phyloP scores from a whole-genome alignment of 805 yeast species.

The Sungouiozyma intestinalis region DNA sequence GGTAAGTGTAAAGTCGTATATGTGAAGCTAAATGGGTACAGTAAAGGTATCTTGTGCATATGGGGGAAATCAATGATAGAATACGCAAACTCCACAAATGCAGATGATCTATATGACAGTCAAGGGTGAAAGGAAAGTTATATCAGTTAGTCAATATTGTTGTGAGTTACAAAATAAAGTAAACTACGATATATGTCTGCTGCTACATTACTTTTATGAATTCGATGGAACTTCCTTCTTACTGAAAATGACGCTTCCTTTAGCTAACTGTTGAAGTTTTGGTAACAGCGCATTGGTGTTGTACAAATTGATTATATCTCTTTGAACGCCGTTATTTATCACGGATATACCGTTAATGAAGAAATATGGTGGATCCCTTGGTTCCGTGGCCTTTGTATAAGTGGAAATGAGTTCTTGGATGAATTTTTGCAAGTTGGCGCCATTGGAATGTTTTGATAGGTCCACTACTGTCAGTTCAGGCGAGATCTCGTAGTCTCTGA shows the following conservation, averaged over 20 bases:
- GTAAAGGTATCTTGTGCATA: conserved; percentile 47
- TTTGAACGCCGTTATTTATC: conserved; percentile 8
- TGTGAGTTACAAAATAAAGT: background rate
- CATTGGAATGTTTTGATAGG: conserved; percentile 64
- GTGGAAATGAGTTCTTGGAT: conserved; percentile 21
- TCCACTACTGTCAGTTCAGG: conserved; percentile 70
- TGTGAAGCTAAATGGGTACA: conserved; percentile 32
- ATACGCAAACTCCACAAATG: conserved; percentile 4
- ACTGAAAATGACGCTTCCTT: conserved; percentile 10
- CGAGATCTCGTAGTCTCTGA: conserved; percentile 49
- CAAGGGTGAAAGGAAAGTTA: conserved; percentile 4
- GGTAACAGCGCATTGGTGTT: conserved; percentile 9
- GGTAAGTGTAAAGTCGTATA: conserved; percentile 39
- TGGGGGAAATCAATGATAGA: conserved; percentile 45
- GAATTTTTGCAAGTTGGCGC: conserved; percentile 58
- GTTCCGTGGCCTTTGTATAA: background rate
- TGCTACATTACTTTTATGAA: conserved; percentile 5
- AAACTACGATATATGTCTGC: background rate
- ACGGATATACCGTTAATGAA: conserved; percentile 19
- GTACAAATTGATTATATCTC: conserved; percentile 10
- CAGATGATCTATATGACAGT: conserved; percentile 4
- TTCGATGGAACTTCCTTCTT: conserved; percentile 18
- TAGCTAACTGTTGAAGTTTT: conserved; percentile 9
- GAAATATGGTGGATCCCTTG: conserved; percentile 12
- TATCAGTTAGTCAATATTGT: background rate